Percentiles rank a stretch among this genome's conserved stretches.
phyloP scores from a whole-genome alignment of 108 stramenopile genomes.

The Cylindrotheca closterium region DNA sequence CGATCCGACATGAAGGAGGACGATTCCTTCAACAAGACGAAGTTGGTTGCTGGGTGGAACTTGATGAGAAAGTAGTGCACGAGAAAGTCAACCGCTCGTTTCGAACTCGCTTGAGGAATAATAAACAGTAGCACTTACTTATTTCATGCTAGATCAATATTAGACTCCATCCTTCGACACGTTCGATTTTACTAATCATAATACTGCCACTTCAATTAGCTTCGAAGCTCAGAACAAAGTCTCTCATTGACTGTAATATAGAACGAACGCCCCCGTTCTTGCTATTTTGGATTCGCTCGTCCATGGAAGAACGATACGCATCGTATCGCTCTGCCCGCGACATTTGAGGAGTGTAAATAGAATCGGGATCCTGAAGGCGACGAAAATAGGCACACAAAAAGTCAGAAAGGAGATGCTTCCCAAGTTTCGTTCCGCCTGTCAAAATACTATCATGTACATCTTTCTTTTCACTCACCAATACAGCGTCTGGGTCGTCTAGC shows the following conservation, averaged over 20 bases:
- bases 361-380: slow-evolving; percentile 33
- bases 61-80: slow-evolving; percentile 6
- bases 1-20: slow-evolving; percentile 3
- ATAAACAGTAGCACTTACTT: too few species aligned
- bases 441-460: too few species aligned
- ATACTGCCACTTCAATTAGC: too few species aligned
- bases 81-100: slow-evolving; percentile 17
- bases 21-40: slow-evolving; percentile 10
- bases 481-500: slow-evolving; percentile 34
- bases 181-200: too few species aligned
- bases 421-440: neutral
- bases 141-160: too few species aligned
- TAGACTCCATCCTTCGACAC: too few species aligned
- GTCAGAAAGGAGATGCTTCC: neutral
- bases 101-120: too few species aligned
- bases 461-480: slow-evolving; percentile 30
- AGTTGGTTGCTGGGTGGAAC: slow-evolving; percentile 2
- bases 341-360: slow-evolving; percentile 44
- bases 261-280: slow-evolving; percentile 22
- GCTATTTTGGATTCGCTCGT: slow-evolving; percentile 30
- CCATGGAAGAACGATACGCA: slow-evolving; percentile 32
- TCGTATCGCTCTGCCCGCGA: slow-evolving; percentile 27
- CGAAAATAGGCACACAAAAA: slow-evolving; percentile 1
- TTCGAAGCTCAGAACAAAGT: slow-evolving; percentile 44
- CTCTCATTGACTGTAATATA: slow-evolving; percentile 32